Evolutionary conservation across 2,329 filamentous ascomycete genomes (phyloP).

Genomic region (Diplodia scrobiculata): DNA sequence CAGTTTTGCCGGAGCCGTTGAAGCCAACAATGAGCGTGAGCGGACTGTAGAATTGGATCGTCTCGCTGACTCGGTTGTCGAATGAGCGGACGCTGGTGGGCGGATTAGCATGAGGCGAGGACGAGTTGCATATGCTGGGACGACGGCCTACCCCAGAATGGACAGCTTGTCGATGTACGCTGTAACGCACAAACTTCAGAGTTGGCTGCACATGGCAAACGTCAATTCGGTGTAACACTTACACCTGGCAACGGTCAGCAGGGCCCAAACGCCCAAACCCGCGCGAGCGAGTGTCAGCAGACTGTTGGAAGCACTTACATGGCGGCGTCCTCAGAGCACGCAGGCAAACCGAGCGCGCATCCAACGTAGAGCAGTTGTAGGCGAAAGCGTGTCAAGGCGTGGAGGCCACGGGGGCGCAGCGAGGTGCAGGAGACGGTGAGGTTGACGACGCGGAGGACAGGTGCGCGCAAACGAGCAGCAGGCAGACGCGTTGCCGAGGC

Average conservation of each 20-base stretch:
- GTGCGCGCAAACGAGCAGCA: conserved; percentile 1
- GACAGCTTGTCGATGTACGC: conserved; percentile 88
- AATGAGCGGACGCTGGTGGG: conserved; percentile 72
- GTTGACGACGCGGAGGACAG: neutral
- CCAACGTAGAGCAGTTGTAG: neutral
- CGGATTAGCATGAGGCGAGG: conserved; percentile 6
- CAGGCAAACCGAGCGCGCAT: neutral
- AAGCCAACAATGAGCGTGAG: conserved; percentile 95
- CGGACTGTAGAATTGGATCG: conserved; percentile 84
- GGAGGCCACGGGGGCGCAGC: neutral
- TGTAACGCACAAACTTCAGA: conserved; percentile 40
- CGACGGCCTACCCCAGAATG: conserved; percentile 66
- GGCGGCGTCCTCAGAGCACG: conserved; percentile 1
- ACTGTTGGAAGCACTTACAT: conserved; percentile 14
- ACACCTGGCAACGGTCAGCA: conserved; percentile 26
- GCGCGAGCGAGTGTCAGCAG: too few species aligned
- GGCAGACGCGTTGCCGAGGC: neutral
- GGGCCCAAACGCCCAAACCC: neutral
- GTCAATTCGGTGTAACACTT: conserved; percentile 2
- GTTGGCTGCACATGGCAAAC: neutral
- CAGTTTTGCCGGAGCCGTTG: conserved; percentile 95
- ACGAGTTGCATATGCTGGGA: neutral
- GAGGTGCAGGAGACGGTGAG: neutral
- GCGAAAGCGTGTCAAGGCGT: neutral
- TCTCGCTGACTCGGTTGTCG: conserved; percentile 71